Base-by-base conservation (phyloP, 2,329 filamentous ascomycete genomes). In the Fusarium caatingaense region DNA sequence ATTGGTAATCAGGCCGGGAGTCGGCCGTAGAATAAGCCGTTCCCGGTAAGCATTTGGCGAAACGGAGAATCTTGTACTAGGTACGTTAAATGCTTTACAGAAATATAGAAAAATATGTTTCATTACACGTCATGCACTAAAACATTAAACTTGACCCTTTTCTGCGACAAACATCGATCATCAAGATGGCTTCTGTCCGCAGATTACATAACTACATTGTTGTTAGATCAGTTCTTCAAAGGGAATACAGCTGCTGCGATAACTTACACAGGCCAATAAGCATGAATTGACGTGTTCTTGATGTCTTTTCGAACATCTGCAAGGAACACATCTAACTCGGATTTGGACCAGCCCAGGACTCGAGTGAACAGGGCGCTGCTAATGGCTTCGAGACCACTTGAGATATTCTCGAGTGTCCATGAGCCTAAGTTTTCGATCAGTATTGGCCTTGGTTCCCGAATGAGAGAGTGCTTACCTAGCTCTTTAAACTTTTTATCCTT, bases 401-500 rank as follows among this genome's bases (percentile, higher is more conserved):
- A 27, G 4, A 76, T 60, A 46, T 77, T 76, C 16, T 62, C 65
- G 1, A 62, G 42, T 2, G 66, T 68, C 72, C 72, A 70, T 18
- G 59, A 51, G 3, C 64, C 65, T 51, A 6, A 8, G 7, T 18
- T 4, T 15, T 48, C 6, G 40, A 34, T 16, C 4, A 15, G 8
- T 4, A 9, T n/a, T 21, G 0, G 11, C 2, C 16, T 21, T 8
- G 1, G 2, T 18, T 12, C 21, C 13, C 8, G 27, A 3, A 34
- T 18, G 1, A 4, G 2, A 37, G 15, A 25, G 12, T 3, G 18
- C 27, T 50, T 40, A 72, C 85, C 85, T 9, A 86, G 69, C 50
- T 86, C 82, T 69, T 87, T 88, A 44, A 83, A 77, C 32, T 82
- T 82, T 18, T 76, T 78, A 28, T 85, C 81, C 53, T 80, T 83